These are phyloP conservation scores for Danielozyma ontarioensis DNA, from an alignment of 805 yeast species.

Conservation along the genomic window DNA sequence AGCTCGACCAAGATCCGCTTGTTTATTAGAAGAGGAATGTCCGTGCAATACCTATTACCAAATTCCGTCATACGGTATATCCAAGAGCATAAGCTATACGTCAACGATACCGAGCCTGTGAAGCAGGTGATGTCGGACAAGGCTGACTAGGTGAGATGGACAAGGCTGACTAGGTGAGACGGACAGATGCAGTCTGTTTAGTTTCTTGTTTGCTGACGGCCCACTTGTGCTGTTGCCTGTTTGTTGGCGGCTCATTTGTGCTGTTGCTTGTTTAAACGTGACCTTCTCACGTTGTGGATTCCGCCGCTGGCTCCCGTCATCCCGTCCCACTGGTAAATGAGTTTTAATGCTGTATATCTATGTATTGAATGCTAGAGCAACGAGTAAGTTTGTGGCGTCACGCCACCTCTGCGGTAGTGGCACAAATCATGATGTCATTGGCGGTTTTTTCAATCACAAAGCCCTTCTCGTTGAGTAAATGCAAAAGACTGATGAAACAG, in stretches of 20 bases:
- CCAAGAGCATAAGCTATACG: constrained; percentile 83
- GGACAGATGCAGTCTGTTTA: too few species aligned
- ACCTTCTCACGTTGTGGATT: too few species aligned
- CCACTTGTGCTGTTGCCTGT: too few species aligned
- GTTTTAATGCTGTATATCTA: too few species aligned
- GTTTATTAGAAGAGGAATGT: constrained; percentile 91
- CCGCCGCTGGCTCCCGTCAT: too few species aligned
- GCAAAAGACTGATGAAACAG: constrained; percentile 3
- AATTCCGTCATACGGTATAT: constrained; percentile 92
- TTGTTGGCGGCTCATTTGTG: too few species aligned
- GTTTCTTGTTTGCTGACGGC: too few species aligned
- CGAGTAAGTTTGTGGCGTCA: too few species aligned
- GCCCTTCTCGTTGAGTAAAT: constrained; percentile 4
- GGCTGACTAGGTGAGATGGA: constrained; percentile 18
- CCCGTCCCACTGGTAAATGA: too few species aligned
- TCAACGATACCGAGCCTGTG: constrained; percentile 87
- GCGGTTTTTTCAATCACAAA: neutral
- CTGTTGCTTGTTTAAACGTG: too few species aligned
- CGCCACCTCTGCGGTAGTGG: too few species aligned
- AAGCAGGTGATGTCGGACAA: constrained; percentile 62
- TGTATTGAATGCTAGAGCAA: too few species aligned
- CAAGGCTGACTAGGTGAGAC: constrained; percentile 15
- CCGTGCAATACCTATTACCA: constrained; percentile 90
- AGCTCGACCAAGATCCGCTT: constrained; percentile 91
- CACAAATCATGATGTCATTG: neutral